Conservation (phyloP, 176 grass and related monocot genomes). For the Eleusine indica region DNA sequence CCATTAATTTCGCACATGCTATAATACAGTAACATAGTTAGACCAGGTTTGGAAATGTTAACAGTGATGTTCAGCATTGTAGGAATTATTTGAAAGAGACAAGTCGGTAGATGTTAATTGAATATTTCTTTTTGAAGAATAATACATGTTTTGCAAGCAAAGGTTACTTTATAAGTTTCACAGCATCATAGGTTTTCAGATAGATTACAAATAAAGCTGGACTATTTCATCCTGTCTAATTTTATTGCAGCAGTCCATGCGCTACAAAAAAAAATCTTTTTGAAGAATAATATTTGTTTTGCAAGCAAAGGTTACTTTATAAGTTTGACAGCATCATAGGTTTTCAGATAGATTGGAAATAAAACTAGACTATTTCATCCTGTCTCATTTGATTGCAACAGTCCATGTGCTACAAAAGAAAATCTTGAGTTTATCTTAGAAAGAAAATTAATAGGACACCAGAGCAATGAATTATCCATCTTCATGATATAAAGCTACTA, state of each 20-base stretch:
- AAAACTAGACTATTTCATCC: too few relatives aligned
- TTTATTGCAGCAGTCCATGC: not conserved
- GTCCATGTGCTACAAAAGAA: too few relatives aligned
- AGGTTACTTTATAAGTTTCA: not conserved
- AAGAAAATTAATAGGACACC: not conserved
- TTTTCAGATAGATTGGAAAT: too few relatives aligned
- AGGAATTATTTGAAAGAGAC: conserved; percentile 9
- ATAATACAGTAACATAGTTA: not conserved
- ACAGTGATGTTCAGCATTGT: not conserved
- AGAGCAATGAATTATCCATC: not conserved
- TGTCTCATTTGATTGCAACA: too few relatives aligned
- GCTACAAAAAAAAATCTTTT: not conserved
- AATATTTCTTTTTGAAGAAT: conserved; percentile 16
- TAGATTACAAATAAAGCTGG: not conserved
- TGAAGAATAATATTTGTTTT: too few relatives aligned
- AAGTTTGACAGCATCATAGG: too few relatives aligned
- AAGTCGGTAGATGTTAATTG: not conserved
- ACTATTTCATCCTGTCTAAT: not conserved
- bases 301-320: too few relatives aligned
- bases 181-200: not conserved
- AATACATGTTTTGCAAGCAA: not conserved
- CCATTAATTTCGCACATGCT: conserved; percentile 19
- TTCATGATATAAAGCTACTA: not conserved
- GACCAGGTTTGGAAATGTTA: not conserved
- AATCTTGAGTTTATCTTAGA: too few relatives aligned